phyloP scores from a whole-genome alignment of 129 eudicot species.

The Flaveria bidentis region DNA sequence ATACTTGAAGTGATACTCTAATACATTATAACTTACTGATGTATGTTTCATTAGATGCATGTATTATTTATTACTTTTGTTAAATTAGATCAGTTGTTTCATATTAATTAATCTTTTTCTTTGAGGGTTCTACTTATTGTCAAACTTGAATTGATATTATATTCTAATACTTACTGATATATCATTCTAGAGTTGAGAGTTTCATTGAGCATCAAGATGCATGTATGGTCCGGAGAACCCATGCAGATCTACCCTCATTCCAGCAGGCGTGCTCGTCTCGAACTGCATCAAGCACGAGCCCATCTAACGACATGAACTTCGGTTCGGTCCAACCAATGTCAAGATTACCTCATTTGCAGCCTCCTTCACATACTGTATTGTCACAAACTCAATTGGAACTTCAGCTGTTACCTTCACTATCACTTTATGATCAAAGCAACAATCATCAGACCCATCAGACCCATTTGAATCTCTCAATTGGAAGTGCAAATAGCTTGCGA shows the following conservation, averaged over 20 bases:
- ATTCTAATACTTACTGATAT: not conserved
- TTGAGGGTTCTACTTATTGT: constrained; percentile 8
- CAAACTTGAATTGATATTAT: not conserved
- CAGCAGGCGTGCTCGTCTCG: constrained; percentile 53
- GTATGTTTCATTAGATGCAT: too few relatives aligned
- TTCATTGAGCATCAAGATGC: constrained; percentile 76
- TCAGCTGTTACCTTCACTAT: constrained; percentile 50
- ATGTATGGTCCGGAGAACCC: constrained; percentile 46
- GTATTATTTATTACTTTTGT: constrained; percentile 10
- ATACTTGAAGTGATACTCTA: constrained; percentile 6
- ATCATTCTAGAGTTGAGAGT: constrained; percentile 59
- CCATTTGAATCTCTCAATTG: constrained; percentile 66
- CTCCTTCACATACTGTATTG: constrained; percentile 13
- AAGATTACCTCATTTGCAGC: constrained; percentile 33
- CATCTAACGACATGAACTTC: constrained; percentile 50
- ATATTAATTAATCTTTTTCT: constrained; percentile 19
- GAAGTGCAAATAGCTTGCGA: constrained; percentile 31
- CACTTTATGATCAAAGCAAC: constrained; percentile 24
- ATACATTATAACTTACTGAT: not conserved
- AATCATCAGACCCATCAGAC: constrained; percentile 45
- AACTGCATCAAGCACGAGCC: constrained; percentile 58
- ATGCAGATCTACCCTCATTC: constrained; percentile 41
- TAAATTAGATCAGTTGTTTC: not conserved
- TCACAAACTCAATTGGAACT: constrained; percentile 44
- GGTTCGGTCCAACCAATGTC: constrained; percentile 26